These are phyloP conservation scores for Ananas comosus DNA, from an alignment of 176 grass and related monocot species.

Conservation along the genomic window DNA sequence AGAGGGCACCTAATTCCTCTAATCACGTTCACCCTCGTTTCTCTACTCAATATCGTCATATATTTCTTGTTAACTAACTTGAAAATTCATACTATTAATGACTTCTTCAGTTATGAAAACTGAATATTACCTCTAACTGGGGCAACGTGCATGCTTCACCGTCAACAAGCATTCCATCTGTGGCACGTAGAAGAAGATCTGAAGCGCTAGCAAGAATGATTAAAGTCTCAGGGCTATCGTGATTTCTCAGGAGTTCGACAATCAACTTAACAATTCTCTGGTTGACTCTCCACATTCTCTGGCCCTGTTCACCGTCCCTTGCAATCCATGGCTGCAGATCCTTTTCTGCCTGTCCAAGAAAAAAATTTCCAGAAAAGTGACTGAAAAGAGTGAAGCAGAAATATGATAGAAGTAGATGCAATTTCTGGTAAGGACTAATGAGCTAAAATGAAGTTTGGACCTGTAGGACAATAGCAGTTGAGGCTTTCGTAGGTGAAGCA, in stretches of 20 bases:
- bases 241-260: conserved; percentile 96
- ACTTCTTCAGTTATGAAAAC: too few relatives aligned
- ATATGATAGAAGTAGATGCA: neutral
- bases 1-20: too few relatives aligned
- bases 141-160: conserved; percentile 98
- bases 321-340: conserved; percentile 98
- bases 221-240: conserved; percentile 78
- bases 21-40: too few relatives aligned
- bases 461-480: conserved; percentile 90
- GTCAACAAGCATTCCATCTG: conserved; percentile 95
- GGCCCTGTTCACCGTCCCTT: conserved; percentile 83
- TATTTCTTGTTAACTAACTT: too few relatives aligned
- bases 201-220: conserved; percentile 86
- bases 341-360: conserved; percentile 65
- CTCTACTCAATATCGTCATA: too few relatives aligned
- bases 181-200: conserved; percentile 87
- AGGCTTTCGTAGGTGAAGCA: conserved; percentile 88
- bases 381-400: conserved; percentile 12
- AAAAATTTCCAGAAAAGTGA: conserved; percentile 39
- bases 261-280: conserved; percentile 92
- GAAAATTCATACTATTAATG: too few relatives aligned
- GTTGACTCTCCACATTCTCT: conserved; percentile 96
- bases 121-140: conserved; percentile 70
- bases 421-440: neutral
- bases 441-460: conserved; percentile 44